Percentiles rank a stretch among this genome's conserved stretches.
These are phyloP conservation scores for Cladophialophora exuberans DNA, from an alignment of 2,329 filamentous ascomycete species.

Conservation along the genomic window DNA sequence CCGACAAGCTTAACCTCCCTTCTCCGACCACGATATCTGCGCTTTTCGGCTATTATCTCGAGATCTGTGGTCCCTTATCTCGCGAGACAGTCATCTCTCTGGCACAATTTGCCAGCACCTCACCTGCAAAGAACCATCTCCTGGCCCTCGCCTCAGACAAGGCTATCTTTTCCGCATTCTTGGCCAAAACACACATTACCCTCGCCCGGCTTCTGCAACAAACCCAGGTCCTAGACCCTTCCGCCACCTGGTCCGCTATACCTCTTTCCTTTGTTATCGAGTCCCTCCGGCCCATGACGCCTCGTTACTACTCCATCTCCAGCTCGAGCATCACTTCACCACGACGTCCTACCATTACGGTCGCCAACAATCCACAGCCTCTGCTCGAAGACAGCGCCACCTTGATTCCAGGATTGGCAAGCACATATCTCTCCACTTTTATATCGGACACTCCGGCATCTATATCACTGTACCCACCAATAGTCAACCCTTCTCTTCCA, in stretches of 20 bases:
- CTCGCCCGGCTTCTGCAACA: conserved; percentile 36
- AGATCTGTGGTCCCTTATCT: conserved; percentile 89
- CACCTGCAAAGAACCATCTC: conserved; percentile 78
- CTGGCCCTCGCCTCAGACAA: conserved; percentile 80
- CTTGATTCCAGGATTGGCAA: conserved; percentile 20
- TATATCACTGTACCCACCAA: neutral
- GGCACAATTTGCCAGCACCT: conserved; percentile 79
- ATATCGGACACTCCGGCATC: neutral
- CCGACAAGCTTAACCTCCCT: conserved; percentile 70
- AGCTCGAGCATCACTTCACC: conserved; percentile 29
- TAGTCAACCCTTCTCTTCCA: neutral
- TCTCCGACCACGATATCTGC: conserved; percentile 88
- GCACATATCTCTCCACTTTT: conserved; percentile 20
- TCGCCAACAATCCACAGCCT: conserved; percentile 16
- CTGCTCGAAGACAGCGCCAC: conserved; percentile 8
- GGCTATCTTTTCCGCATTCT: conserved; percentile 79
- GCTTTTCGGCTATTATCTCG: conserved; percentile 85
- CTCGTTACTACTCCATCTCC: conserved; percentile 36
- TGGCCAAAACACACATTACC: conserved; percentile 46
- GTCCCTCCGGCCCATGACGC: conserved; percentile 28
- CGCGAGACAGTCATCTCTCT: conserved; percentile 83
- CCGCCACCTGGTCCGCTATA: conserved; percentile 27
- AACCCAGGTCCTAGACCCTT: conserved; percentile 33
- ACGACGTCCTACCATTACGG: conserved; percentile 26
- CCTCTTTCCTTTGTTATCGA: conserved; percentile 33